A percentile compares a stretch with the other conserved stretches of the same genome.
Conservation (phyloP, 1,284 basidiomycete genomes). For the Peniophora sp. region DNA sequence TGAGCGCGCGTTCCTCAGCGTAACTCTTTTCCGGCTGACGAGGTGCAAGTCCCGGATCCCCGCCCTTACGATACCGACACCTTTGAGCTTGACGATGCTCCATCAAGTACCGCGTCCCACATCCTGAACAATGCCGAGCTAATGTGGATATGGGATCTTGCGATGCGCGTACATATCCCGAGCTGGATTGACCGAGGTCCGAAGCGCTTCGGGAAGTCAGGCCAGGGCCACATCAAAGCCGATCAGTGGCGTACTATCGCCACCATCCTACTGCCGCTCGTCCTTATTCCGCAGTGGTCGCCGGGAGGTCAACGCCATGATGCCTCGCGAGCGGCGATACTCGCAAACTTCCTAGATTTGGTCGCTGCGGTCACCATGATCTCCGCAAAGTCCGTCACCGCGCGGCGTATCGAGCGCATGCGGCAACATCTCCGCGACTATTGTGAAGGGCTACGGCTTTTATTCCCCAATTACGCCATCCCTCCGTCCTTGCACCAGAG, state of each 20-base stretch:
- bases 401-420: not conserved
- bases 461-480: not conserved
- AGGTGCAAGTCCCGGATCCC: not conserved
- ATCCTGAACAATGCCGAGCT: not conserved
- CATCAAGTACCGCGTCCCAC: not conserved
- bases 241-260: constrained; percentile 9
- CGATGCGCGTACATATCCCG: constrained; percentile 4
- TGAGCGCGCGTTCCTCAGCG: not conserved
- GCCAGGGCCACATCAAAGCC: constrained; percentile 9
- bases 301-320: not conserved
- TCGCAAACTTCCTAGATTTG: constrained; percentile 5
- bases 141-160: constrained; percentile 1
- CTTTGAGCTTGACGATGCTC: not conserved
- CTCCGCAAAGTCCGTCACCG: not conserved
- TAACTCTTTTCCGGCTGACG: not conserved
- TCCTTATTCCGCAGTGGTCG: constrained; percentile 7
- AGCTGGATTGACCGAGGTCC: constrained; percentile 8
- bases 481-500: not conserved
- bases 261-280: constrained; percentile 8
- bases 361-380: constrained; percentile 2
- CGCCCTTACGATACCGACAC: not conserved
- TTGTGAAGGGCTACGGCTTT: not conserved
- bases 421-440: not conserved
- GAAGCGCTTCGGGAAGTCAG: constrained; percentile 1
- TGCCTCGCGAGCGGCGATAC: not conserved